phyloP scores from a whole-genome alignment of 257 asterid species.

The Przewalskia tangutica region DNA sequence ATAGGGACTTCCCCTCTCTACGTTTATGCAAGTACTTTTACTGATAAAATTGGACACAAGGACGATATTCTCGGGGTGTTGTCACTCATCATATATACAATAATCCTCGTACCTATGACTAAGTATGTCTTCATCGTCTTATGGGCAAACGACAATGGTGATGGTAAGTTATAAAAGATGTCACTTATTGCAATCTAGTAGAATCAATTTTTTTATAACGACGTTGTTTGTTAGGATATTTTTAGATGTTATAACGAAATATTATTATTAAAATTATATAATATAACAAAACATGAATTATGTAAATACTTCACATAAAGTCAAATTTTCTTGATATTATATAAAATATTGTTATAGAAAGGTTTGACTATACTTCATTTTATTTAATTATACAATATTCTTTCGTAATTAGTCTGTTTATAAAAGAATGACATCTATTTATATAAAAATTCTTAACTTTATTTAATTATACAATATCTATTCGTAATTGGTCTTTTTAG shows the following conservation, averaged over 20 bases:
- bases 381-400: not conserved
- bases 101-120: slow-evolving; percentile 51
- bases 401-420: not conserved
- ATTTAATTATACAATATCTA: too few relatives aligned
- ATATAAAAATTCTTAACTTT: not conserved
- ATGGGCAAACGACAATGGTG: slow-evolving; percentile 74
- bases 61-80: slow-evolving; percentile 53
- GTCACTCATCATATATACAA: slow-evolving; percentile 64
- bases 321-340: too few relatives aligned
- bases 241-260: too few relatives aligned
- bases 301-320: too few relatives aligned
- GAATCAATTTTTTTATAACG: too few relatives aligned
- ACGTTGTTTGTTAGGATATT: too few relatives aligned
- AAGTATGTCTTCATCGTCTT: slow-evolving; percentile 61
- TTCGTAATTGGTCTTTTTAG: too few relatives aligned
- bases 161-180: slow-evolving; percentile 27
- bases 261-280: too few relatives aligned
- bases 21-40: slow-evolving; percentile 47
- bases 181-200: not conserved
- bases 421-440: not conserved
- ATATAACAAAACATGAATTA: too few relatives aligned
- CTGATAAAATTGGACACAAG: slow-evolving; percentile 24
- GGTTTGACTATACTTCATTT: too few relatives aligned
- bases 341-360: too few relatives aligned
- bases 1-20: slow-evolving; percentile 81